phyloP scores from a whole-genome alignment of 179 eudicot species.

The Spinacia oleracea region DNA sequence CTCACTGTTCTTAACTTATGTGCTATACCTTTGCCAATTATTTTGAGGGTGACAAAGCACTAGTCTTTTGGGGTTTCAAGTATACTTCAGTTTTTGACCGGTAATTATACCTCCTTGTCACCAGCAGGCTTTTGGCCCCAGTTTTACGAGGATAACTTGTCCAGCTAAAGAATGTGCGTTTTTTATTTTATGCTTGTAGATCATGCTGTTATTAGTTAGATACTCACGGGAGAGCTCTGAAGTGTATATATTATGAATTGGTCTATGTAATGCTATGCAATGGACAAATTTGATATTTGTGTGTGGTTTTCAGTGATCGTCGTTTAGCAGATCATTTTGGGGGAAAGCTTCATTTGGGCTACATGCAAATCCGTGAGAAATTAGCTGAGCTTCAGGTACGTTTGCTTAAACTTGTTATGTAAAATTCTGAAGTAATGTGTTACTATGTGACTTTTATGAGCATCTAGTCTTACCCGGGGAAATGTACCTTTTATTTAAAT shows the following conservation, averaged over 20 bases:
- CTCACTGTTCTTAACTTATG: background rate
- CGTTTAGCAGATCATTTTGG: conserved; percentile 99
- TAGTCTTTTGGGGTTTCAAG: conserved; percentile 53
- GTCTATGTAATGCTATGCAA: conserved; percentile 4
- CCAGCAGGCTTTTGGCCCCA: conserved; percentile 99
- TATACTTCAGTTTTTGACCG: conserved; percentile 83
- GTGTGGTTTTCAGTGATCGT: conserved; percentile 75
- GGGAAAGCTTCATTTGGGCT: conserved; percentile 96
- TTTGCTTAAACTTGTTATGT: conserved; percentile 1
- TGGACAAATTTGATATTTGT: conserved; percentile 32
- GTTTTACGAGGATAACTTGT: conserved; percentile 93
- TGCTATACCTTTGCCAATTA: conserved; percentile 6
- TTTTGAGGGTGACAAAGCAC: conserved; percentile 46
- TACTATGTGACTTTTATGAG: background rate
- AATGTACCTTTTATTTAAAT: background rate
- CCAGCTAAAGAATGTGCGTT: conserved; percentile 93
- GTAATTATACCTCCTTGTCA: conserved; percentile 94
- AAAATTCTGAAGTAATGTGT: background rate
- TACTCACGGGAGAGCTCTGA: conserved; percentile 29
- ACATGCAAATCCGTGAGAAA: conserved; percentile 99
- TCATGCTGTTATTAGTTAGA: conserved; percentile 60
- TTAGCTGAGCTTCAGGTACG: conserved; percentile 86
- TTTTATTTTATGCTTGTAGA: conserved; percentile 69
- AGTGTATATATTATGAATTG: conserved; percentile 17
- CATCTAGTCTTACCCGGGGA: conserved; percentile 14